Evolutionary conservation across 2,329 filamentous ascomycete species (phyloP).

Genomic region (Colletotrichum tropicicola): DNA sequence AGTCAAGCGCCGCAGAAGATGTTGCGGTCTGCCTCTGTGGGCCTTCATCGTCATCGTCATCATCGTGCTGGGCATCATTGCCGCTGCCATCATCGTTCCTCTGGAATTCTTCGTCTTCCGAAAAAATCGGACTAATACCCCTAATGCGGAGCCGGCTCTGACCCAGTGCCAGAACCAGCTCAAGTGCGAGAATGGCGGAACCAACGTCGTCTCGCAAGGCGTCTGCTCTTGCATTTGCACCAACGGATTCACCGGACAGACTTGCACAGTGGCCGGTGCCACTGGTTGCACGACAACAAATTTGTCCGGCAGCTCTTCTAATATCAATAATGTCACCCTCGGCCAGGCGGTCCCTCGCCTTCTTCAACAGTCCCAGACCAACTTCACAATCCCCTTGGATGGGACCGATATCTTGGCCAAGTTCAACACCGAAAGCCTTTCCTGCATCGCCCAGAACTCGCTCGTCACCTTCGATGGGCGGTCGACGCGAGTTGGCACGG

Average conservation of each 20-base stretch:
- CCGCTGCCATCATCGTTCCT: constrained; percentile 85
- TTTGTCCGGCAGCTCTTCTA: constrained; percentile 49
- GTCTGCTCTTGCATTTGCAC: constrained; percentile 88
- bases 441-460: constrained; percentile 86
- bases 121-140: constrained; percentile 47
- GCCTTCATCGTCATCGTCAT: constrained; percentile 74
- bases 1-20: constrained; percentile 63
- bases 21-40: constrained; percentile 87
- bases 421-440: constrained; percentile 79
- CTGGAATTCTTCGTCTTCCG: constrained; percentile 70
- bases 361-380: constrained; percentile 68
- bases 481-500: constrained; percentile 45
- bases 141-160: constrained; percentile 43
- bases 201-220: constrained; percentile 73
- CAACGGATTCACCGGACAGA: constrained; percentile 79
- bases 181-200: constrained; percentile 82
- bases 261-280: constrained; percentile 57
- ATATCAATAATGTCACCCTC: constrained; percentile 75
- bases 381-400: constrained; percentile 82
- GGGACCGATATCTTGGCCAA: constrained; percentile 75
- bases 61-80: constrained; percentile 75
- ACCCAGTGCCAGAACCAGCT: constrained; percentile 68
- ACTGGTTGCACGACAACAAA: constrained; percentile 64
- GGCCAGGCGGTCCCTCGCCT: constrained; percentile 82
- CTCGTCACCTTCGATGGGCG: constrained; percentile 83